Evolutionary conservation across 371 early-diverging fungal species (phyloP), one percentile per base, ranked within the genome.

Genomic region (Syncephalastrum monosporum): DNA sequence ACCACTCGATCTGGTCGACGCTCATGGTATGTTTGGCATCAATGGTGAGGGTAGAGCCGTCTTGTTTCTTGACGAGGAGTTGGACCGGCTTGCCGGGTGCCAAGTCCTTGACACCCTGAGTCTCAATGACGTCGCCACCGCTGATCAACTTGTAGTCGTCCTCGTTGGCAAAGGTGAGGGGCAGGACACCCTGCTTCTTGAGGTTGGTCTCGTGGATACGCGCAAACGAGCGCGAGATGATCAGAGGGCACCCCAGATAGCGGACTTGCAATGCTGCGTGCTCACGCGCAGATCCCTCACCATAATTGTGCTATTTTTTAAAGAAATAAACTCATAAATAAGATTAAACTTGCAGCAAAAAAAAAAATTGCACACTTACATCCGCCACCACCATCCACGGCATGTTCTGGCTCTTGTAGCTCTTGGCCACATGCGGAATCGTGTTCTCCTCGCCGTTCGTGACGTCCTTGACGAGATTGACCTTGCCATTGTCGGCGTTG

Each of bases 131-230:
- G 83, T 92, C 93, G 1, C 87, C 81, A 42, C 90, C 88, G 45
- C 81, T 72, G 61, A 95, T 79, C 64, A 76, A 79, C 47, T 92
- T 84, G 77, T 92, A 97, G 69, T 96, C 91, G 10, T 70, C 79
- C 44, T 83, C 86, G 67, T 94, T 77, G 43, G 83, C 89, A 72
- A 97, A 96, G 2, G 92, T 92, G 50, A 97, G 75, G 23, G 98
- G 97, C 50, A 97, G 78, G 27, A 98, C 91, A 60, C 98, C 98
- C 76, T 98, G 98, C 82, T 96, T 98, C 87, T 98, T 97, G 67
- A 98, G 74, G 79, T 98, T 98, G 62, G 98, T 98, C 75, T 98
- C 94, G 73, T 98, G 98, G 80, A 98, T 98, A 72, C 98, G 92
- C 24, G 98, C 98, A 82, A 98, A 98, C 29, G 92, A 91, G 55